Base-by-base conservation (phyloP, 1,139 yeast genomes). In the Hansenula lynferdii region DNA sequence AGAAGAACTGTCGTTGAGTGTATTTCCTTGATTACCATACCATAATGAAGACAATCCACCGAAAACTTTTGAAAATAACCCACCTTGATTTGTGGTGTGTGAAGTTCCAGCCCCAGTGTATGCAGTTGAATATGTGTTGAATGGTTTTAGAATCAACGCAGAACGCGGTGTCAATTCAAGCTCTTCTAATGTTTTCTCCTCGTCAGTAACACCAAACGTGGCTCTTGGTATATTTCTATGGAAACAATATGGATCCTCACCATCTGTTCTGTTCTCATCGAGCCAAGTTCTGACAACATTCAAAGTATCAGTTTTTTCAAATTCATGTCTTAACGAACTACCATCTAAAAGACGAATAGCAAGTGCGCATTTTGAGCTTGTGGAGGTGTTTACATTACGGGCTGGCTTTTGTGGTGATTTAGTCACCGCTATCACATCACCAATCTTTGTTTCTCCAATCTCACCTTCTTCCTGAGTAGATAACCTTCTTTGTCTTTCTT, bases 141-240 rank as follows among this genome's bases (percentile, higher is more conserved):
- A 57, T 0, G 86, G 85, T 50, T 80, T 79, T 44, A 84, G 63
- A 28, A 80, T 75, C 34, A 84, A 59, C 0, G 81, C 85, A 12
- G 87, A 77, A 38, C 90, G 65, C 2, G 94, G 92, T 12, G 70
- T 62, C 40, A 84, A 62, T 8, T 70, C 75, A 36, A 84, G 62
- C 6, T 64, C 69, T 19, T 50, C 54, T 32, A 84, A 62, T 5
- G 74, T 57, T 36, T 55, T 55, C 40, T 68, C 65, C 51, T 82
- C 89, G 38, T 80, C 82, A 8, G 69, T 65, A 12, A 70, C 75
- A 3, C 70, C 62, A 45, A 69, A 73, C 1, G 68, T 61, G 14
- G 53, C 48, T 24, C 70, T 61, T n/a, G 75, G 75, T 25, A 70
- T 60, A 23, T 65, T 65, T 47, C 73, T 65, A 43, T 67, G 69